phyloP scores from a whole-genome alignment of 2,329 filamentous ascomycete species.

The Exophiala spinifera region DNA sequence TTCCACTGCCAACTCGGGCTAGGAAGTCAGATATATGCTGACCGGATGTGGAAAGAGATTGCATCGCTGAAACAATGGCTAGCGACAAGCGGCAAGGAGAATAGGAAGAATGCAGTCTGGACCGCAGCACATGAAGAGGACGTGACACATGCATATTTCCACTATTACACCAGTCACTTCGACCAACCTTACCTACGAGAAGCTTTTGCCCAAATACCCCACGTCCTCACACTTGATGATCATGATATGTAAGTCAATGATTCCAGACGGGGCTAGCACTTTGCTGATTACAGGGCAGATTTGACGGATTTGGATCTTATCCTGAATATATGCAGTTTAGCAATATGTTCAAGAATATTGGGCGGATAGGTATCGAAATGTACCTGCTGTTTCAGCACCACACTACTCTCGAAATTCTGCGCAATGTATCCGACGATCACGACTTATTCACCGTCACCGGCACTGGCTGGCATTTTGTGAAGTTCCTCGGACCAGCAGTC shows the following conservation, averaged over 20 bases:
- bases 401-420: slow-evolving; percentile 87
- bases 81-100: slow-evolving; percentile 86
- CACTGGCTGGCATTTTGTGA: slow-evolving; percentile 98
- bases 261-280: neutral
- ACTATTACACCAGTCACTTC: slow-evolving; percentile 98
- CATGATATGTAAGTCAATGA: slow-evolving; percentile 84
- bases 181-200: slow-evolving; percentile 93
- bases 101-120: slow-evolving; percentile 85
- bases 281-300: slow-evolving; percentile 52
- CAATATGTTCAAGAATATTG: slow-evolving; percentile 97
- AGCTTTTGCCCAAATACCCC: slow-evolving; percentile 95
- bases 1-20: slow-evolving; percentile 92
- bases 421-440: slow-evolving; percentile 79
- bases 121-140: slow-evolving; percentile 94
- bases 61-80: slow-evolving; percentile 94
- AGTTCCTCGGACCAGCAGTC: slow-evolving; percentile 87
- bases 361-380: slow-evolving; percentile 92
- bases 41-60: slow-evolving; percentile 94
- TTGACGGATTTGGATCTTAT: slow-evolving; percentile 95
- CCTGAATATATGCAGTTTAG: slow-evolving; percentile 98
- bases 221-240: slow-evolving; percentile 88
- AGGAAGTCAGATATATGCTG: slow-evolving; percentile 92
- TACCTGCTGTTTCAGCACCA: slow-evolving; percentile 98
- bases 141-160: slow-evolving; percentile 93
- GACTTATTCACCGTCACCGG: slow-evolving; percentile 97